These are phyloP conservation scores for Arachnopeziza araneosa DNA, from an alignment of 2,329 filamentous ascomycete genomes.

Conservation along the genomic window DNA sequence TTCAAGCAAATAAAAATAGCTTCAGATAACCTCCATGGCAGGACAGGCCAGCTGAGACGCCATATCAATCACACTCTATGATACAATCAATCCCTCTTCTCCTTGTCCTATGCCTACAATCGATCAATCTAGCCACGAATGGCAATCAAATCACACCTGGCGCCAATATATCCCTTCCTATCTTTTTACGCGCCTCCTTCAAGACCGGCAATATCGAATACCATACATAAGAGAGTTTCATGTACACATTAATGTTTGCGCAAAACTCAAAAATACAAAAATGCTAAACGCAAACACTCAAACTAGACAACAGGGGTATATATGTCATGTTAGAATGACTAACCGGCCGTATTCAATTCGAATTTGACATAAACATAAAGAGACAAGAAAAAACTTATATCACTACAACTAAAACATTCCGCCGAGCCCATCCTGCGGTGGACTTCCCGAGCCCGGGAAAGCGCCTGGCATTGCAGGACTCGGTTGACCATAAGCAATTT, in stretches of 20 bases:
- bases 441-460: conserved; percentile 14
- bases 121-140: neutral
- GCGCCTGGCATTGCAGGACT: conserved; percentile 25
- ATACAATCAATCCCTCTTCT: neutral
- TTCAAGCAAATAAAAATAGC: neutral
- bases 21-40: neutral
- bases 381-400: conserved; percentile 1
- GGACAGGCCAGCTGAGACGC: neutral
- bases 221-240: neutral
- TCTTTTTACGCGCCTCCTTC: neutral
- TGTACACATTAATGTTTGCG: neutral
- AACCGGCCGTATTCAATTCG: neutral
- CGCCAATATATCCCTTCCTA: neutral
- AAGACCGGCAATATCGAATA: neutral
- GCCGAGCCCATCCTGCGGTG: conserved; percentile 5
- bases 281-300: conserved; percentile 5
- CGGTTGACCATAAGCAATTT: conserved; percentile 20
- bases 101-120: neutral
- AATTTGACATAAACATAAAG: conserved; percentile 1
- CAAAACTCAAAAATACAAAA: neutral
- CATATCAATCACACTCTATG: neutral
- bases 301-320: conserved; percentile 20
- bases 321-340: conserved; percentile 6
- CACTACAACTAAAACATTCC: neutral
- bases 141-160: neutral